Conservation (phyloP, 345 rosid genomes). For the Balakata baccata region DNA sequence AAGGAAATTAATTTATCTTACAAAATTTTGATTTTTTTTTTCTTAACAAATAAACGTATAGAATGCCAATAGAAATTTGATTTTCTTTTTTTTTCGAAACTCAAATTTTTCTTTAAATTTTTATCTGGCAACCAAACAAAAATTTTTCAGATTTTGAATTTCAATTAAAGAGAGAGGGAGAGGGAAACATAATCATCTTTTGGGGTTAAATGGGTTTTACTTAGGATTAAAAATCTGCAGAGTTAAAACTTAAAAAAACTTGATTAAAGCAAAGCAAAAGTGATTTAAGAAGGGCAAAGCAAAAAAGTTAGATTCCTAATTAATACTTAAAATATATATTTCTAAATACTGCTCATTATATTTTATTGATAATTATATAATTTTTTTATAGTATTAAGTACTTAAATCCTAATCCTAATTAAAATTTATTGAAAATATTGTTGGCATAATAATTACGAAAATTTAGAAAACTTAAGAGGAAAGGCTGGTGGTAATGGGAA, state of each 20-base stretch:
- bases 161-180: slow-evolving; percentile 11
- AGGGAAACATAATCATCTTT: slow-evolving; percentile 10
- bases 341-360: neutral
- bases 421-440: no score
- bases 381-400: no score
- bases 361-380: no score
- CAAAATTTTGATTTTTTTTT: neutral
- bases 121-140: neutral
- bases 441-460: slow-evolving; percentile 5
- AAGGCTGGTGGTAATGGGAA: neutral
- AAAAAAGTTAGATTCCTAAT: slow-evolving; percentile 5
- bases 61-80: neutral
- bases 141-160: neutral
- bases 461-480: neutral
- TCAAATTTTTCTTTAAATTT: neutral
- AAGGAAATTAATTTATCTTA: slow-evolving; percentile 3
- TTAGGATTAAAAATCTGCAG: slow-evolving; percentile 1
- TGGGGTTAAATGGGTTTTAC: slow-evolving; percentile 1
- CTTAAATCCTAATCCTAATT: no score
- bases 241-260: slow-evolving; percentile 4
- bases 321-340: neutral
- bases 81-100: neutral
- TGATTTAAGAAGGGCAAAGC: slow-evolving; percentile 12
- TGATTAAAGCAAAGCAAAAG: slow-evolving; percentile 21
- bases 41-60: neutral